These are phyloP conservation scores for Bacidia gigantensis DNA, from an alignment of 495 filamentous ascomycete genomes.

Conservation along the genomic window DNA sequence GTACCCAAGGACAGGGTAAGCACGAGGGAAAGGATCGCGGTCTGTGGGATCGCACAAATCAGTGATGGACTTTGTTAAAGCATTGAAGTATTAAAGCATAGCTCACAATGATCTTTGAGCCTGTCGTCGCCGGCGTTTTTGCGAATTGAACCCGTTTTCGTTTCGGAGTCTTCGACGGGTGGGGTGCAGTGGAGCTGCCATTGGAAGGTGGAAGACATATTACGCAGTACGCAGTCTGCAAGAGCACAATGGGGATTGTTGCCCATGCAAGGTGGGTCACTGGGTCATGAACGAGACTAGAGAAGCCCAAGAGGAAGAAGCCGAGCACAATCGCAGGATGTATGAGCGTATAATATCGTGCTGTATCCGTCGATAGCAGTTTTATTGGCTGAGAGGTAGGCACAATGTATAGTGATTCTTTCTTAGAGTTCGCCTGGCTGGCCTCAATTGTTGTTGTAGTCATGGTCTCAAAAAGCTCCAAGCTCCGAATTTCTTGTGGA, in stretches of 20 bases:
- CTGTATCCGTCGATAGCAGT: constrained; percentile 34
- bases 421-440: neutral
- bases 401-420: constrained; percentile 3
- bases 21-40: constrained; percentile 43
- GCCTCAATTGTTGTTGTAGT: constrained; percentile 5
- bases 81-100: neutral
- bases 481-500: neutral
- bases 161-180: constrained; percentile 8
- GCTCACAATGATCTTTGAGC: constrained; percentile 10
- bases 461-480: constrained; percentile 4
- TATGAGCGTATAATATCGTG: constrained; percentile 41
- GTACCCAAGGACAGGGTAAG: constrained; percentile 52
- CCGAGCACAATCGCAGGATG: constrained; percentile 54
- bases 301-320: constrained; percentile 48
- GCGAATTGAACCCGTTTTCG: constrained; percentile 19
- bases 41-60: constrained; percentile 29
- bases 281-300: constrained; percentile 55
- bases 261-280: constrained; percentile 45
- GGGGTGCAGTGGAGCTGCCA: constrained; percentile 23
- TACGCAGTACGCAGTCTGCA: constrained; percentile 57
- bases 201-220: constrained; percentile 55
- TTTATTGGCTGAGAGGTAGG: constrained; percentile 23
- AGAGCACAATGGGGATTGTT: constrained; percentile 44
- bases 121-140: constrained; percentile 4
- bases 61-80: constrained; percentile 14